Conservation (phyloP, 2,329 filamentous ascomycete genomes). For the Teratosphaeria epicoccoides region DNA sequence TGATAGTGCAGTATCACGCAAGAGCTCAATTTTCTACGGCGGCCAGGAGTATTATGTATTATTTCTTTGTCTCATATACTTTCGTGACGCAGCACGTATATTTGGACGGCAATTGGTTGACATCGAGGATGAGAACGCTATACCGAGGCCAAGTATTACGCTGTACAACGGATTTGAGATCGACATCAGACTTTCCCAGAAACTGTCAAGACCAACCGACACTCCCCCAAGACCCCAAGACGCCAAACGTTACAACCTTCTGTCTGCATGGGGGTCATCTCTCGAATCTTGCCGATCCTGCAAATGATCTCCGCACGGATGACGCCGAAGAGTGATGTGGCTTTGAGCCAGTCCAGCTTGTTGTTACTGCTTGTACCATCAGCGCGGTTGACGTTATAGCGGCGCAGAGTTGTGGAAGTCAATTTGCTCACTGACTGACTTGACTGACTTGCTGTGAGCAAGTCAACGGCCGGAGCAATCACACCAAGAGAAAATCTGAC, state of each 20-base stretch:
- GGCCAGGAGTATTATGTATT: slow-evolving; percentile 1
- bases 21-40: neutral
- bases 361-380: neutral
- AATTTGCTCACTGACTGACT: no score
- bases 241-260: neutral
- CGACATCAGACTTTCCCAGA: neutral
- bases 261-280: neutral
- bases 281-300: neutral
- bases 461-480: no score
- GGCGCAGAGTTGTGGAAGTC: no score
- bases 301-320: neutral
- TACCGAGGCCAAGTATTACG: neutral
- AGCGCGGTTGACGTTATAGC: neutral
- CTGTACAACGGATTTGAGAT: neutral
- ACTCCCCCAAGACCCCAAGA: neutral
- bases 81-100: neutral
- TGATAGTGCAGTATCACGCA: neutral
- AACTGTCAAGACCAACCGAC: neutral
- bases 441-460: no score
- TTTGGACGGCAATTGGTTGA: neutral
- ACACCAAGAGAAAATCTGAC: no score
- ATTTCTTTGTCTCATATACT: neutral
- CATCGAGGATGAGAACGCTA: neutral
- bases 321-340: neutral
- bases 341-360: neutral